Conservation (phyloP, 768 basidiomycete genomes). For the Rubroboletus satanas region DNA sequence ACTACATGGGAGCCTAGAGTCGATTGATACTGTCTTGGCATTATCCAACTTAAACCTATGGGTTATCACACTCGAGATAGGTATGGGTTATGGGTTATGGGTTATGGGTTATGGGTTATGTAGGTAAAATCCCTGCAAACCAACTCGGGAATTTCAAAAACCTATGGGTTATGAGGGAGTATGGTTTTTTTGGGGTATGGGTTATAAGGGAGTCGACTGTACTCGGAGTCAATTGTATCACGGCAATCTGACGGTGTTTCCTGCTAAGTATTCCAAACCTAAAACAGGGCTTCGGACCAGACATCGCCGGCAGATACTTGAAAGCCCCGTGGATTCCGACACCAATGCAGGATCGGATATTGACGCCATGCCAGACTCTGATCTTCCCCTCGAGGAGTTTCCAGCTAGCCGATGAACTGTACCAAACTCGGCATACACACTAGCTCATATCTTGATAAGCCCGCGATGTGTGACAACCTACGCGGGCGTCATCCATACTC, state of each 20-base stretch:
- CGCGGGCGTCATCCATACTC: conserved; percentile 94
- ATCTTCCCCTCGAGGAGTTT: conserved; percentile 32
- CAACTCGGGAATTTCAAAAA: background rate
- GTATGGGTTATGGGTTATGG: too few species aligned
- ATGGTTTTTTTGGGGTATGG: background rate
- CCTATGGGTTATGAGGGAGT: background rate
- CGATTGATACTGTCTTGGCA: too few species aligned
- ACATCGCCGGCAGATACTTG: conserved; percentile 32
- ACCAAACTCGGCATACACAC: conserved; percentile 83
- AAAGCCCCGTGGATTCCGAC: conserved; percentile 51
- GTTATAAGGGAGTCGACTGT: conserved; percentile 2
- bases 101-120: conserved; percentile 4
- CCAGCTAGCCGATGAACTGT: conserved; percentile 50
- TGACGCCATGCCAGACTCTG: conserved; percentile 76
- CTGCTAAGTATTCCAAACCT: conserved; percentile 7
- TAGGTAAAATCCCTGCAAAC: background rate
- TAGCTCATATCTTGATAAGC: conserved; percentile 91
- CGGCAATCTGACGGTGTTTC: conserved; percentile 13
- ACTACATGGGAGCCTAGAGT: too few species aligned
- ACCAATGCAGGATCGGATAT: conserved; percentile 85
- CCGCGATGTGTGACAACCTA: conserved; percentile 97
- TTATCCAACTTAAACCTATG: too few species aligned
- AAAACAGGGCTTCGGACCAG: conserved; percentile 26
- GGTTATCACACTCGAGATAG: too few species aligned
- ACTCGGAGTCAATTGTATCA: background rate